phyloP scores from a whole-genome alignment of 78 protist species.

The Dictyostelium citrinum region DNA sequence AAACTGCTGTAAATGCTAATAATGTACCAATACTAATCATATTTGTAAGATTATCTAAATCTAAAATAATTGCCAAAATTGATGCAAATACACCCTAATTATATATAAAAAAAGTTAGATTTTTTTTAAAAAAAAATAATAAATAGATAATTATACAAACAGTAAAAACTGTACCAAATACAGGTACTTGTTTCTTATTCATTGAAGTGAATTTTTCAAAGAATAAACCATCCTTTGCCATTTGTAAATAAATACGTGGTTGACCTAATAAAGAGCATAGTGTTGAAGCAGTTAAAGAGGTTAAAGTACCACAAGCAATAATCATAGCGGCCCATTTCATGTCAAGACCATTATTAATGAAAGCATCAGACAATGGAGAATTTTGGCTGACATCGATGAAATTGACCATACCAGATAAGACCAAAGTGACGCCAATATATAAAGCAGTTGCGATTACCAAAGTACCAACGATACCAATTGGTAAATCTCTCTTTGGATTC shows the following conservation, averaged over 20 bases:
- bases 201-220: constrained; percentile 34
- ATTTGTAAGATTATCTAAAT: constrained; percentile 31
- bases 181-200: constrained; percentile 59
- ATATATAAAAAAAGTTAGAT: neutral
- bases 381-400: neutral
- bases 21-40: constrained; percentile 83
- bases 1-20: constrained; percentile 80
- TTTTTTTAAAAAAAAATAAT: too few species aligned
- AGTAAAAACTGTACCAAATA: constrained; percentile 72
- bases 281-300: constrained; percentile 77
- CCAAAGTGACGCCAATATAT: constrained; percentile 74
- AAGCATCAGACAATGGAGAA: constrained; percentile 42
- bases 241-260: constrained; percentile 79
- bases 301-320: constrained; percentile 58
- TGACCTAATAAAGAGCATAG: constrained; percentile 80
- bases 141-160: neutral
- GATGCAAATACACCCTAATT: constrained; percentile 44
- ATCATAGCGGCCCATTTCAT: constrained; percentile 65
- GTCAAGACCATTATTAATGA: neutral
- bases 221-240: constrained; percentile 85
- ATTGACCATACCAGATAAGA: constrained; percentile 71
- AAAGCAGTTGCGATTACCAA: constrained; percentile 52
- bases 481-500: constrained; percentile 83
- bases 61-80: constrained; percentile 42
- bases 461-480: constrained; percentile 81